Conservation (phyloP, 345 rosid genomes). For the Citrus mangshanensis region DNA sequence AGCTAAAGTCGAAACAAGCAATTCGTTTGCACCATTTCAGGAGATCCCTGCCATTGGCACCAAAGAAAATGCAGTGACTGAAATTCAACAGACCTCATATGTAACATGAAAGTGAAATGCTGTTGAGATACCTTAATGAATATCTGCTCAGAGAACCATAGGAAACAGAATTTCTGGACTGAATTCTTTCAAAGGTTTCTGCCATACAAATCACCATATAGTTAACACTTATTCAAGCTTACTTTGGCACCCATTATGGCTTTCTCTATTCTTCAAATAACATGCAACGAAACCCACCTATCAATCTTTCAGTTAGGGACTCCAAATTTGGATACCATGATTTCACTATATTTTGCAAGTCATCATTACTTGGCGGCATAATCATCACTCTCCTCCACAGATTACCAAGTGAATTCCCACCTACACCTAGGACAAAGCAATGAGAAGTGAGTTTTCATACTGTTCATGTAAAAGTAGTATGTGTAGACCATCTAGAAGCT, state of each 20-base stretch:
- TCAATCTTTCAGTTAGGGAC: constrained; percentile 52
- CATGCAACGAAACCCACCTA: constrained; percentile 50
- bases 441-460: not conserved
- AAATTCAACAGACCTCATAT: not conserved
- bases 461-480: not conserved
- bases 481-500: not conserved
- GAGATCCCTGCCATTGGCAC: constrained; percentile 69
- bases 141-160: constrained; percentile 47
- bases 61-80: constrained; percentile 17
- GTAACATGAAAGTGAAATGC: not conserved
- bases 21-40: constrained; percentile 94
- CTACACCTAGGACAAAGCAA: constrained; percentile 30
- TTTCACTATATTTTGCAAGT: constrained; percentile 55
- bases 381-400: constrained; percentile 91
- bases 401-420: constrained; percentile 57
- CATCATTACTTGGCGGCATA: constrained; percentile 54
- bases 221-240: constrained; percentile 11
- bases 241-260: not conserved
- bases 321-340: constrained; percentile 69
- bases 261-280: constrained; percentile 1
- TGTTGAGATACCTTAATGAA: constrained; percentile 56
- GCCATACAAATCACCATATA: constrained; percentile 27
- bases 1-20: constrained; percentile 31
- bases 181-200: constrained; percentile 64
- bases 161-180: constrained; percentile 33